Evolutionary conservation across 202 grass and related monocot species (phyloP).

Genomic region (Cymbopogon flexuosus): DNA sequence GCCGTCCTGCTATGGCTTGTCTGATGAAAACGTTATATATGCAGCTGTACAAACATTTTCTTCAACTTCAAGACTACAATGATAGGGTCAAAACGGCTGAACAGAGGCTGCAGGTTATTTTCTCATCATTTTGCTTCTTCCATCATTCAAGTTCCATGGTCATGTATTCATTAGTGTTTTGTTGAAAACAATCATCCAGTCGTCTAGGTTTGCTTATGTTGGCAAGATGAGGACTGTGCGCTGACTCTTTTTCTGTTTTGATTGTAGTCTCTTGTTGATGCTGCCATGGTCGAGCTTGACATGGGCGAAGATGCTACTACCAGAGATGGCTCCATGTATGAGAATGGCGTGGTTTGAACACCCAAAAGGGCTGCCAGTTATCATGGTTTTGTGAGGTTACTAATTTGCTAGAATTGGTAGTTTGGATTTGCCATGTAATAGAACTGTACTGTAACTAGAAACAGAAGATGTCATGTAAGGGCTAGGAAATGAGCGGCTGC

Average conservation of each 20-base stretch:
- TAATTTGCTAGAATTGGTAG: not conserved
- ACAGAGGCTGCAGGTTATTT: constrained; percentile 59
- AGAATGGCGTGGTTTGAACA: constrained; percentile 51
- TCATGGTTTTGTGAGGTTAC: not conserved
- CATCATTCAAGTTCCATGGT: not conserved
- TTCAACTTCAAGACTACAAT: constrained; percentile 62
- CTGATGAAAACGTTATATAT: constrained; percentile 2
- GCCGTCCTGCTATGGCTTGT: not conserved
- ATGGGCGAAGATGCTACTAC: constrained; percentile 51
- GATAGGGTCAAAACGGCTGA: constrained; percentile 62
- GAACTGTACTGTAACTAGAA: constrained; percentile 16
- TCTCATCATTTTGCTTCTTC: not conserved
- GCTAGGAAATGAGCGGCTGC: not conserved
- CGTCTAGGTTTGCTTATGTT: not conserved
- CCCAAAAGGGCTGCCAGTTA: not conserved
- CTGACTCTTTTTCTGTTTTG: not conserved
- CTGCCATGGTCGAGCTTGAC: constrained; percentile 52
- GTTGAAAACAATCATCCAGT: not conserved
- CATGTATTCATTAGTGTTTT: not conserved
- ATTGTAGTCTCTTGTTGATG: constrained; percentile 49
- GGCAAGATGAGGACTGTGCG: not conserved
- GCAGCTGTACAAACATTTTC: constrained; percentile 67
- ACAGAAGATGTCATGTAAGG: not conserved
- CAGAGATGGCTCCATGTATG: constrained; percentile 57
- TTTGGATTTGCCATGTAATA: constrained; percentile 2